Conservation (phyloP, 169 alveolate species). For the Eimeria zaria region DNA sequence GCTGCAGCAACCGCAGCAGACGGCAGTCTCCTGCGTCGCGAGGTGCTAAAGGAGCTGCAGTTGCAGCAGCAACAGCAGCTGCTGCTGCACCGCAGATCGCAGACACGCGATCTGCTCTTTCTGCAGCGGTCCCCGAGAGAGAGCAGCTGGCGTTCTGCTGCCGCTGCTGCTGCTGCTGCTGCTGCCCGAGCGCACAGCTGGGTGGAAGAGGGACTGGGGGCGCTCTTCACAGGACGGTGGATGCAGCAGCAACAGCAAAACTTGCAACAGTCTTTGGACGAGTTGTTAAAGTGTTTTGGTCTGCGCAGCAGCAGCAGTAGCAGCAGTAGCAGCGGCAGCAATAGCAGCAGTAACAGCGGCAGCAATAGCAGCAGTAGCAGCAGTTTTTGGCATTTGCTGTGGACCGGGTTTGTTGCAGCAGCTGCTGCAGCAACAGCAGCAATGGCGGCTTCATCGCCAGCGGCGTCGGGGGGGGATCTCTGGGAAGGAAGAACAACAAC, state of each 20-base stretch:
- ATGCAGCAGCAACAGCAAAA: not conserved
- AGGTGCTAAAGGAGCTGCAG: slow-evolving; percentile 27
- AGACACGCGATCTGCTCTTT: not conserved
- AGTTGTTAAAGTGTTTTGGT: not conserved
- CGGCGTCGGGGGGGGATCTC: not conserved
- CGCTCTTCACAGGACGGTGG: not conserved
- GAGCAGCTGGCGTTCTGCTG: slow-evolving; percentile 3
- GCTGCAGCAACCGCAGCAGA: slow-evolving; percentile 19
- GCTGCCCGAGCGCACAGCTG: slow-evolving; percentile 4
- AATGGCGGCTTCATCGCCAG: not conserved
- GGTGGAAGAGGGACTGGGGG: not conserved
- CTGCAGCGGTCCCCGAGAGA: not conserved
- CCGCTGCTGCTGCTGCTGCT: too few relatives aligned
- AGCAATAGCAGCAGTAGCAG: not conserved
- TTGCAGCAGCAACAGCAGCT: slow-evolving; percentile 42
- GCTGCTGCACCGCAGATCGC: slow-evolving; percentile 2
- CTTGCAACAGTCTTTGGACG: not conserved
- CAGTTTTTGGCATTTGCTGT: not conserved
- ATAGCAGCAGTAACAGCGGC: too few relatives aligned
- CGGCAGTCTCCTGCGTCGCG: not conserved
- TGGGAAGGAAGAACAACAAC: not conserved
- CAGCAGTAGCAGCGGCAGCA: slow-evolving; percentile 5
- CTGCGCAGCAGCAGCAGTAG: not conserved
- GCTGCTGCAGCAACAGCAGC: slow-evolving; percentile 52
- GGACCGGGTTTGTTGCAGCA: slow-evolving; percentile 51